These are phyloP conservation scores for Fusarium piperis DNA, from an alignment of 2,329 filamentous ascomycete species.

Conservation along the genomic window DNA sequence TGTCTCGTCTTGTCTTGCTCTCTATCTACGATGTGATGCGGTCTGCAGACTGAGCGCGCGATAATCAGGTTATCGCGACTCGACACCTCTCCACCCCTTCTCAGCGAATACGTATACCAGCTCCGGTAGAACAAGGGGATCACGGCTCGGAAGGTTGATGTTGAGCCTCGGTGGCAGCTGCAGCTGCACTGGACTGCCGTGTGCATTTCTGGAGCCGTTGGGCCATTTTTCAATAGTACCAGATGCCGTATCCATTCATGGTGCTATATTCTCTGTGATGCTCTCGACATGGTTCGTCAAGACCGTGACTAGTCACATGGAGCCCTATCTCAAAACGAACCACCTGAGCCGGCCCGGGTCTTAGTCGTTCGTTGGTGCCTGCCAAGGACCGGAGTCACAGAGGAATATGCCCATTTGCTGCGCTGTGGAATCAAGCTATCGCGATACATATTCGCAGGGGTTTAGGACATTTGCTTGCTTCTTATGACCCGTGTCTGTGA, in stretches of 20 bases:
- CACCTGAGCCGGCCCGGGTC: conserved; percentile 7
- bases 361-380: neutral
- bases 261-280: neutral
- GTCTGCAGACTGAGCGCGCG: conserved; percentile 23
- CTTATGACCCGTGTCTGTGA: neutral
- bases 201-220: neutral
- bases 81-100: conserved; percentile 16
- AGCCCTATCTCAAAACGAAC: conserved; percentile 7
- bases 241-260: neutral
- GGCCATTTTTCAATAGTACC: neutral
- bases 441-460: neutral
- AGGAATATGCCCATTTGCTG: conserved; percentile 3
- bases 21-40: conserved; percentile 13
- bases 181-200: neutral
- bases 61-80: conserved; percentile 22
- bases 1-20: conserved; percentile 15
- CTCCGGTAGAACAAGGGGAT: neutral
- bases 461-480: neutral
- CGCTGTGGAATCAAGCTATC: neutral
- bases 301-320: conserved; percentile 14
- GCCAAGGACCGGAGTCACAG: conserved; percentile 7
- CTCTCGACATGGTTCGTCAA: conserved; percentile 8
- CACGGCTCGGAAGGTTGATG: neutral
- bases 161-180: neutral
- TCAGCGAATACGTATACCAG: neutral